phyloP scores from a whole-genome alignment of 2,329 filamentous ascomycete species.

The Hypomyces perniciosus region DNA sequence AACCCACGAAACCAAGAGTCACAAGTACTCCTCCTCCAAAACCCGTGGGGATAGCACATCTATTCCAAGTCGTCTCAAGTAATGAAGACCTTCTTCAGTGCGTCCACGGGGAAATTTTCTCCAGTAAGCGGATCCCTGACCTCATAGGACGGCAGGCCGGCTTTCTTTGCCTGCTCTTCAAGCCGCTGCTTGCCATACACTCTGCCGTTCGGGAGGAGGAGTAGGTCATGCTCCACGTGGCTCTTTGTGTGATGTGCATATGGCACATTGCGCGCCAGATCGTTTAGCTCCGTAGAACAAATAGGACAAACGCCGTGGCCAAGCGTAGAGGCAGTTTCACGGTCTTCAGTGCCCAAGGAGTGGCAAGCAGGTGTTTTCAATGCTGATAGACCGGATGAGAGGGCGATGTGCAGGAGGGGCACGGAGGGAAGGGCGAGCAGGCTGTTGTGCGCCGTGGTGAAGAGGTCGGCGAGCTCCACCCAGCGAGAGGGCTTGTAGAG shows the following conservation, averaged over 20 bases:
- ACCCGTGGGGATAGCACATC: no score
- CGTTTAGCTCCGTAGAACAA: conserved; percentile 91
- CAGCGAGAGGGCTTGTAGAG: conserved; percentile 72
- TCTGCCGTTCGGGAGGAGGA: conserved; percentile 79
- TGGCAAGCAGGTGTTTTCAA: conserved; percentile 95
- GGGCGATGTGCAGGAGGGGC: conserved; percentile 82
- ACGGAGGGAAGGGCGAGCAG: conserved; percentile 76
- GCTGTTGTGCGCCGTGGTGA: conserved; percentile 78
- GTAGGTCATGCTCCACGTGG: conserved; percentile 79
- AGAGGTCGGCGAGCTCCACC: conserved; percentile 69
- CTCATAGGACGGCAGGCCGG: conserved; percentile 58
- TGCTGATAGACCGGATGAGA: conserved; percentile 85
- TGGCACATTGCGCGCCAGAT: conserved; percentile 79
- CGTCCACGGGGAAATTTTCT: conserved; percentile 54
- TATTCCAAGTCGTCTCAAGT: conserved; percentile 43
- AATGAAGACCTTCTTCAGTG: conserved; percentile 85
- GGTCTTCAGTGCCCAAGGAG: conserved; percentile 47
- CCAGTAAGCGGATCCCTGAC: conserved; percentile 77
- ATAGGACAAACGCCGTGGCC: conserved; percentile 84
- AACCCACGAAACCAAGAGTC: no score
- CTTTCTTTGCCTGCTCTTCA: conserved; percentile 70
- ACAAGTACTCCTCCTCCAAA: no score
- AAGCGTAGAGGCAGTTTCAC: conserved; percentile 35
- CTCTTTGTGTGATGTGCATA: conserved; percentile 96
- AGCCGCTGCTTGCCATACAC: conserved; percentile 76